Percentiles rank a stretch among this genome's conserved stretches.
These are phyloP conservation scores for Stemphylium lycopersici DNA, from an alignment of 2,329 filamentous ascomycete species.

Conservation along the genomic window DNA sequence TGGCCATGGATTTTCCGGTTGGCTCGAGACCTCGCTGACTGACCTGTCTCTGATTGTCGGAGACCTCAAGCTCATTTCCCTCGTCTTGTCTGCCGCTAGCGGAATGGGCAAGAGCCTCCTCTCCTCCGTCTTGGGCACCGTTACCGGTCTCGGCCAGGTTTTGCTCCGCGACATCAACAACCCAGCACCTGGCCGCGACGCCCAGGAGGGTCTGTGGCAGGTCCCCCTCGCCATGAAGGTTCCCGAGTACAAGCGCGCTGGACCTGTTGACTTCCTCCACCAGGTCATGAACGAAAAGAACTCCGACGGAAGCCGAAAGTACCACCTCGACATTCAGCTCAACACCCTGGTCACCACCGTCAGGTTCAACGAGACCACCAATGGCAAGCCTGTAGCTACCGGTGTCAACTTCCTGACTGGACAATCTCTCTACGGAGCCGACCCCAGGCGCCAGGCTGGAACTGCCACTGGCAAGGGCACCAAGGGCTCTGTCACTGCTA, in stretches of 20 bases:
- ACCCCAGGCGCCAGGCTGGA: slow-evolving; percentile 35
- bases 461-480: slow-evolving; percentile 16
- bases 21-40: slow-evolving; percentile 59
- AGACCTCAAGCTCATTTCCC: slow-evolving; percentile 60
- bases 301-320: slow-evolving; percentile 57
- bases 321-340: slow-evolving; percentile 61
- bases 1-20: slow-evolving; percentile 65
- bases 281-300: slow-evolving; percentile 55
- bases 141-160: slow-evolving; percentile 54
- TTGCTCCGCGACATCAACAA: slow-evolving; percentile 60
- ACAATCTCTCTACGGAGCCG: slow-evolving; percentile 48
- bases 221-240: slow-evolving; percentile 60
- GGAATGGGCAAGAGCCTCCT: slow-evolving; percentile 54
- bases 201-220: slow-evolving; percentile 59
- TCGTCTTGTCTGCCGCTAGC: slow-evolving; percentile 58
- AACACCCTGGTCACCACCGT: slow-evolving; percentile 71
- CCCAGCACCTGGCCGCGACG: slow-evolving; percentile 53
- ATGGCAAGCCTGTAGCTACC: slow-evolving; percentile 55
- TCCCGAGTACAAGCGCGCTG: slow-evolving; percentile 53
- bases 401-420: slow-evolving; percentile 51
- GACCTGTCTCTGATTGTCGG: slow-evolving; percentile 57
- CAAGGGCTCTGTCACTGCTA: slow-evolving; percentile 36
- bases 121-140: slow-evolving; percentile 45
- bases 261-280: slow-evolving; percentile 62
- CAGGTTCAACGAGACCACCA: slow-evolving; percentile 65